Base-by-base conservation (phyloP, 2,329 filamentous ascomycete genomes). In the Boeremia exigua region DNA sequence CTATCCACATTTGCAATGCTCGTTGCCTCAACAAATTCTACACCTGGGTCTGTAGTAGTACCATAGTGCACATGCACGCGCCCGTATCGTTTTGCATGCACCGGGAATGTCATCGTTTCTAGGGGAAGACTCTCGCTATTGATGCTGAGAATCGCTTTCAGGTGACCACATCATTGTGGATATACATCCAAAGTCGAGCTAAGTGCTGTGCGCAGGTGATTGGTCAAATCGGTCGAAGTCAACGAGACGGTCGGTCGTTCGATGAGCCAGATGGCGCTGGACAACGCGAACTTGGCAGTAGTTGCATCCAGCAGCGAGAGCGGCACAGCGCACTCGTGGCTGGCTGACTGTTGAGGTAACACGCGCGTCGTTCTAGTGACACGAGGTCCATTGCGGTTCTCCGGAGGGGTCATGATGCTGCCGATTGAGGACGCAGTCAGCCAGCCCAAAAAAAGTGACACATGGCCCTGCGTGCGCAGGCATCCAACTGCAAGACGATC, bases 251-350 rank as follows among this genome's bases (percentile, higher is more conserved):
- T 32, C 1, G 47, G 34, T 28, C 38, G 37, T 17, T 53, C 53
- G 2, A 59, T 11, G 19, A 59, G 57, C 57, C 48, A 56, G 15
- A 56, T 19, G 19, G 57, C 49, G 37, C 25, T 59, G 7, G 57
- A 47, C 3, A 59, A 53, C 3, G 17, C 49, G 11, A 56, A 50
- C 1, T 51, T 56, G 15, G 53, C 53, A 6, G 57, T 59, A 3
- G 49, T 59, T 32, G 57, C 57, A 19, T 59, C 53, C 28, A 56
- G 48, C 6, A 59, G 28, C 32, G 57, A 59, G n/a, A 59, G 23
- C 2, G 48, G 53, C 3, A 53, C n/a, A 29, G 9, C 38, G 5
- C 25, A 11, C 8, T 37, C 34, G 15, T n/a, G 15, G 6, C 4
- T 37, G 4, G 17, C 15, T 2, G 9, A 9, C 3, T 19, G 15